phyloP scores from a whole-genome alignment of 208 protist genomes.

The Trypanosoma platydactyli region DNA sequence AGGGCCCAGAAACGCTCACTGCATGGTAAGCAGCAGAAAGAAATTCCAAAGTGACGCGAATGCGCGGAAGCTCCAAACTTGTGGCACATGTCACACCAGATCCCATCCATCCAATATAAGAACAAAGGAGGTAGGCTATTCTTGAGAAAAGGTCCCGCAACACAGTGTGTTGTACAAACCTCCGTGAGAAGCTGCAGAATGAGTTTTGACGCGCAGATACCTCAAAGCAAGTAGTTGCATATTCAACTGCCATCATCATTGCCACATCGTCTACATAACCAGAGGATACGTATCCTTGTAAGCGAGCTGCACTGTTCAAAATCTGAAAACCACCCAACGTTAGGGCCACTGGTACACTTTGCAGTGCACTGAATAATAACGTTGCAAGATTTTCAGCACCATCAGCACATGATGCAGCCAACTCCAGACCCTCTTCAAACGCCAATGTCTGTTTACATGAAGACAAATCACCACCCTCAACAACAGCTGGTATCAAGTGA shows the following conservation, averaged over 20 bases:
- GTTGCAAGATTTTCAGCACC: constrained; percentile 32
- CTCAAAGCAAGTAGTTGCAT: constrained; percentile 21
- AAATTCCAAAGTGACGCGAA: constrained; percentile 42
- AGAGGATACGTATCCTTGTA: constrained; percentile 55
- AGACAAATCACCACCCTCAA: neutral
- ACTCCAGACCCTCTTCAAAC: constrained; percentile 37
- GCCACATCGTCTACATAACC: constrained; percentile 24
- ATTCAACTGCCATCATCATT: constrained; percentile 29
- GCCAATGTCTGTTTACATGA: neutral
- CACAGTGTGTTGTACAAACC: constrained; percentile 64
- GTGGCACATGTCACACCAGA: constrained; percentile 25
- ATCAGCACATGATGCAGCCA: constrained; percentile 34
- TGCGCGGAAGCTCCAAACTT: constrained; percentile 33
- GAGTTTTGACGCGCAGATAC: constrained; percentile 13
- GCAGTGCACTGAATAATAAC: constrained; percentile 33
- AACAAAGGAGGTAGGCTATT: constrained; percentile 49
- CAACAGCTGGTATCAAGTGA: constrained; percentile 27
- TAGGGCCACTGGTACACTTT: constrained; percentile 22
- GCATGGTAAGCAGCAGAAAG: constrained; percentile 70
- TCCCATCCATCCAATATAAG: constrained; percentile 58
- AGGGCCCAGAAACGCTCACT: constrained; percentile 52
- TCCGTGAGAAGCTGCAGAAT: constrained; percentile 68
- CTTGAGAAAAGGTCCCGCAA: constrained; percentile 52
- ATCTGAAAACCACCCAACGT: constrained; percentile 40
- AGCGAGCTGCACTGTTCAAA: constrained; percentile 55